phyloP scores from a whole-genome alignment of 305 asterid genomes.

The Plantago coronopus region DNA sequence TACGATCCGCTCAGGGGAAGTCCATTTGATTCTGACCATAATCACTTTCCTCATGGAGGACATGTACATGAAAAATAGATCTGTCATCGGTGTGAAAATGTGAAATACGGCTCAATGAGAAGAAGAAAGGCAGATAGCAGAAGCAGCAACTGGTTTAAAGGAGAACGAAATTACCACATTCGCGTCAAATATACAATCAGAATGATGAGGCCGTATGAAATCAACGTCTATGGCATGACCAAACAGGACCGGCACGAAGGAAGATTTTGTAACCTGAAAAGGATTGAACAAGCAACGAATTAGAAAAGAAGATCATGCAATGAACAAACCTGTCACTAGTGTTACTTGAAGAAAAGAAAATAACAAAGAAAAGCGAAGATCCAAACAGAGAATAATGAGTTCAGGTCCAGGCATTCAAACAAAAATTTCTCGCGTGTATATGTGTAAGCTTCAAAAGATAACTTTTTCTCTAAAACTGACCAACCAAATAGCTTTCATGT shows the following conservation, averaged over 20 bases:
- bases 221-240: constrained; percentile 90
- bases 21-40: no score
- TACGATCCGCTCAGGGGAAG: no score
- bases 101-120: background rate
- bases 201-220: constrained; percentile 90
- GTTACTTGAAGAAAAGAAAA: background rate
- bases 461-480: background rate
- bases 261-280: constrained; percentile 71
- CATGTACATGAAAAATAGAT: background rate
- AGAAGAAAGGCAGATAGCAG: constrained; percentile 11
- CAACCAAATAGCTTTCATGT: background rate
- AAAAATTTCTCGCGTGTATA: background rate
- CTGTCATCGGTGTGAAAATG: background rate
- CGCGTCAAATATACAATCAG: constrained; percentile 73
- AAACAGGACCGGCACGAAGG: constrained; percentile 80
- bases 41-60: no score
- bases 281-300: background rate
- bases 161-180: constrained; percentile 52
- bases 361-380: background rate
- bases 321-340: no score
- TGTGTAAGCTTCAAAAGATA: background rate
- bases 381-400: no score
- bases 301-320: no score
- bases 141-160: background rate
- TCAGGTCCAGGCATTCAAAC: background rate